phyloP scores from a whole-genome alignment of 805 yeast genomes.

The Pichia ethanolica region DNA sequence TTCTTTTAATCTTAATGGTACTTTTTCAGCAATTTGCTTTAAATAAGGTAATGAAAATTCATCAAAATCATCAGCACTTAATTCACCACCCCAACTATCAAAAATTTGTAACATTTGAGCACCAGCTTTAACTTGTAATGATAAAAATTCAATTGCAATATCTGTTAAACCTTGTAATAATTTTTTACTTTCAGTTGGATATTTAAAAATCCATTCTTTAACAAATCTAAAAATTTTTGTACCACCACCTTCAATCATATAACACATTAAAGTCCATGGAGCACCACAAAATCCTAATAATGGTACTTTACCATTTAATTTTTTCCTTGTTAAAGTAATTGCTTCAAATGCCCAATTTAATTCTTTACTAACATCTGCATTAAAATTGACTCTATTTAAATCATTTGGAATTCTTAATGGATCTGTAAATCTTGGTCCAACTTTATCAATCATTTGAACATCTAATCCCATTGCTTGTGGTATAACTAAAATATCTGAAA shows the following conservation, averaged over 20 bases:
- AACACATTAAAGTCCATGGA: constrained; percentile 94
- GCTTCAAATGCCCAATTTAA: constrained; percentile 93
- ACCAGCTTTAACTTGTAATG: constrained; percentile 93
- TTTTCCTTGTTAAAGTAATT: constrained; percentile 82
- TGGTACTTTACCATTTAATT: constrained; percentile 86
- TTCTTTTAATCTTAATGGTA: constrained; percentile 64
- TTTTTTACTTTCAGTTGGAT: constrained; percentile 62
- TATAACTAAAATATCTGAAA: constrained; percentile 88
- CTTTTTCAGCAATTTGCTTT: constrained; percentile 59
- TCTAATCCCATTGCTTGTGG: constrained; percentile 98
- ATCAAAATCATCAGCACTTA: constrained; percentile 81
- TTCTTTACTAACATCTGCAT: constrained; percentile 65
- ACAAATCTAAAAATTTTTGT: constrained; percentile 85
- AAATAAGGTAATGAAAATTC: constrained; percentile 88
- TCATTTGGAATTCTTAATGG: constrained; percentile 77
- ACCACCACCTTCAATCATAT: constrained; percentile 98
- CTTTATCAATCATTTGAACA: constrained; percentile 88
- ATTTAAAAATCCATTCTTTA: constrained; percentile 84
- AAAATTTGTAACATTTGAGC: constrained; percentile 97
- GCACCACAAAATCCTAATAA: constrained; percentile 94
- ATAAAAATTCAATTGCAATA: constrained; percentile 85
- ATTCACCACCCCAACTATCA: constrained; percentile 97
- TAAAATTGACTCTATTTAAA: constrained; percentile 44
- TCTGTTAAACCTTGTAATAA: constrained; percentile 75
- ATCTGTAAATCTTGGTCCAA: constrained; percentile 87